phyloP scores from a whole-genome alignment of 2,329 filamentous ascomycete species.

The Sporothrix inflata region DNA sequence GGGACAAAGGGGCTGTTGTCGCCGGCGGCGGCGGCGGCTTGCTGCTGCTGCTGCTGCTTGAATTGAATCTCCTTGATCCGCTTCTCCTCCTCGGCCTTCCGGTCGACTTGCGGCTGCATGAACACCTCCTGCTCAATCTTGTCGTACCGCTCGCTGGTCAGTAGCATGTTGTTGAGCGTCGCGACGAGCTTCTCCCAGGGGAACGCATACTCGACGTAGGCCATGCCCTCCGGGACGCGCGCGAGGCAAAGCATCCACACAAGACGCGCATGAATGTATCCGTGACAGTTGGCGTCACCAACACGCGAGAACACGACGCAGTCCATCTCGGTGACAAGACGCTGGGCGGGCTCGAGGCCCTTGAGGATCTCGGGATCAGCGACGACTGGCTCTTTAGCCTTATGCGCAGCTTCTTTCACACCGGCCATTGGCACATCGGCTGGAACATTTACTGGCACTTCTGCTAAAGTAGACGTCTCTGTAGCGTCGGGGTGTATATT shows the following conservation, averaged over 20 bases:
- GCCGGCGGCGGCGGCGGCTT: not conserved
- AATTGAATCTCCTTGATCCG: not conserved
- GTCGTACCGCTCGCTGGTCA: conserved; percentile 36
- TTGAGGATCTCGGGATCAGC: not conserved
- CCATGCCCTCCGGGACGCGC: conserved; percentile 47
- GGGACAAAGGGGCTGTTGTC: not conserved
- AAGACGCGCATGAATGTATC: conserved; percentile 65
- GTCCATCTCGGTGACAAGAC: conserved; percentile 50
- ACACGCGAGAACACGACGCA: conserved; percentile 54
- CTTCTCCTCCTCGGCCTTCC: not conserved
- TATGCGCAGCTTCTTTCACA: not conserved
- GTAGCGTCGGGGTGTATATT: conserved; percentile 21
- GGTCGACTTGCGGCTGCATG: conserved; percentile 21
- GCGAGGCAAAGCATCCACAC: conserved; percentile 59
- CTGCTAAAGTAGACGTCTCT: conserved; percentile 14
- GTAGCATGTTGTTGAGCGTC: conserved; percentile 45
- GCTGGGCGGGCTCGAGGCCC: not conserved
- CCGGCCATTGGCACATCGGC: not conserved
- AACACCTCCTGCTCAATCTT: conserved; percentile 52
- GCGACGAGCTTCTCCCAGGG: conserved; percentile 46
- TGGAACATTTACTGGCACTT: not conserved
- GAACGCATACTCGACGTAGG: conserved; percentile 47
- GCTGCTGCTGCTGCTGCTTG: not conserved
- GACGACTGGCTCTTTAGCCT: too few species aligned
- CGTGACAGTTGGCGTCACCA: conserved; percentile 61